Conservation (phyloP, 352 stramenopile species). For the Aphanomyces cochlioides region DNA sequence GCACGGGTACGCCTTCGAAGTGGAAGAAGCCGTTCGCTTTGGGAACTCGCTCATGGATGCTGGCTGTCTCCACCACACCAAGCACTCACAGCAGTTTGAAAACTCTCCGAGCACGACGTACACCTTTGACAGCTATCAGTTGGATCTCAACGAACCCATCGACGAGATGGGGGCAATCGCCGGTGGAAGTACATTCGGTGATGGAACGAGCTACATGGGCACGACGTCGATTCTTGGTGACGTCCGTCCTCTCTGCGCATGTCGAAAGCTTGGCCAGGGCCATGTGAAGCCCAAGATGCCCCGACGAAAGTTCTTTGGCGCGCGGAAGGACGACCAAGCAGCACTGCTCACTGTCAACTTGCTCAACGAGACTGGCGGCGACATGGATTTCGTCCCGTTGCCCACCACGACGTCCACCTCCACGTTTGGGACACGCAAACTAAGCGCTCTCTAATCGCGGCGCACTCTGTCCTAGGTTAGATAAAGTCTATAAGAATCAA, state of each 20-base stretch:
- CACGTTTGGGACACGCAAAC: not conserved
- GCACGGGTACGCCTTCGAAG: conserved; percentile 25
- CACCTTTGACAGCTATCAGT: conserved; percentile 23
- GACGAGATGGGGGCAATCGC: not conserved
- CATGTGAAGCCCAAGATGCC: conserved; percentile 17
- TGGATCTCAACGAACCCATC: conserved; percentile 22
- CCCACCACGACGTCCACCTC: not conserved
- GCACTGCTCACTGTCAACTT: conserved; percentile 17
- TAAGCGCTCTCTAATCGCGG: not conserved
- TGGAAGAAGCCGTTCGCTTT: conserved; percentile 27
- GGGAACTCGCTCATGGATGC: conserved; percentile 29
- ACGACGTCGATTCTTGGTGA: conserved; percentile 7
- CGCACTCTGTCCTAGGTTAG: too few species aligned
- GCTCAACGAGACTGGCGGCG: conserved; percentile 15
- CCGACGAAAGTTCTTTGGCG: conserved; percentile 16
- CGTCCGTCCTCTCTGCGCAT: conserved; percentile 2
- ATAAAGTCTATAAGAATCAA: not conserved
- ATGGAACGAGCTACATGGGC: conserved; percentile 2
- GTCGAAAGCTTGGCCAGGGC: conserved; percentile 22
- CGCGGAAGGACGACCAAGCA: not conserved
- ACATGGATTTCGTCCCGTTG: conserved; percentile 25
- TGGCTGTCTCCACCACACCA: conserved; percentile 29
- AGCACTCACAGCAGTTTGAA: conserved; percentile 24
- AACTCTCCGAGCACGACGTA: conserved; percentile 14
- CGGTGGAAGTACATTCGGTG: conserved; percentile 1